A percentile compares a stretch with the other conserved stretches of the same genome.
phyloP scores from a whole-genome alignment of 2,329 filamentous ascomycete genomes.

The Aschersonia sp. region DNA sequence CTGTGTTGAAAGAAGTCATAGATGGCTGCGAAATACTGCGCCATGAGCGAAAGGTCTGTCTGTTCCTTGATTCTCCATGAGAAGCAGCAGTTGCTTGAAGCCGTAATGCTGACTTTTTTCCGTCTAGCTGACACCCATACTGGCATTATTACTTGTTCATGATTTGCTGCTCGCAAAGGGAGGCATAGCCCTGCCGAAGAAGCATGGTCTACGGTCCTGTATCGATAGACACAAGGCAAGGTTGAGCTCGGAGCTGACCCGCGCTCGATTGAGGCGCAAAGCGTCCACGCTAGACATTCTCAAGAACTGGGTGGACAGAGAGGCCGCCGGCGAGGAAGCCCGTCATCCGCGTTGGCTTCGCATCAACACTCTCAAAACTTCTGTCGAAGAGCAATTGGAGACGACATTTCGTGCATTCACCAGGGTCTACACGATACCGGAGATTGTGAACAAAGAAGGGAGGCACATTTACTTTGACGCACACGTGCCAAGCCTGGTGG shows the following conservation, averaged over 20 bases:
- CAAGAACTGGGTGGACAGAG: conserved; percentile 38
- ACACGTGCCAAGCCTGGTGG: conserved; percentile 72
- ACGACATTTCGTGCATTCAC: conserved; percentile 57
- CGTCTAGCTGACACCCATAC: conserved; percentile 57
- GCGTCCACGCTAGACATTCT: conserved; percentile 55
- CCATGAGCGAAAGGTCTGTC: conserved; percentile 67
- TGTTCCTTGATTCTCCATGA: neutral
- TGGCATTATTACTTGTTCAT: conserved; percentile 73
- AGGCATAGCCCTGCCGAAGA: conserved; percentile 68
- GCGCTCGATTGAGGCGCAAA: conserved; percentile 58
- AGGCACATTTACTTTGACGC: conserved; percentile 58
- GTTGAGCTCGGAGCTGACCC: conserved; percentile 68
- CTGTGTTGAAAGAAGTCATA: conserved; percentile 76
- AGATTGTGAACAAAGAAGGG: conserved; percentile 31
- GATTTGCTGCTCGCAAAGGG: conserved; percentile 71
- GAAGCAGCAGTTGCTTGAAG: too few species aligned
- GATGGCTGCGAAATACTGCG: conserved; percentile 62
- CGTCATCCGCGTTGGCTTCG: conserved; percentile 83
- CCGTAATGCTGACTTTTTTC: neutral
- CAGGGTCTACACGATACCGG: conserved; percentile 37
- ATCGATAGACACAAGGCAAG: conserved; percentile 73
- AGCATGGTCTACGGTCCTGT: conserved; percentile 62
- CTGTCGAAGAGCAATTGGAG: conserved; percentile 55
- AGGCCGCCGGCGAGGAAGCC: conserved; percentile 32
- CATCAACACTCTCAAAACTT: conserved; percentile 66